Base-by-base conservation (phyloP, 805 yeast genomes). In the Saccharomycopsis sp. region DNA sequence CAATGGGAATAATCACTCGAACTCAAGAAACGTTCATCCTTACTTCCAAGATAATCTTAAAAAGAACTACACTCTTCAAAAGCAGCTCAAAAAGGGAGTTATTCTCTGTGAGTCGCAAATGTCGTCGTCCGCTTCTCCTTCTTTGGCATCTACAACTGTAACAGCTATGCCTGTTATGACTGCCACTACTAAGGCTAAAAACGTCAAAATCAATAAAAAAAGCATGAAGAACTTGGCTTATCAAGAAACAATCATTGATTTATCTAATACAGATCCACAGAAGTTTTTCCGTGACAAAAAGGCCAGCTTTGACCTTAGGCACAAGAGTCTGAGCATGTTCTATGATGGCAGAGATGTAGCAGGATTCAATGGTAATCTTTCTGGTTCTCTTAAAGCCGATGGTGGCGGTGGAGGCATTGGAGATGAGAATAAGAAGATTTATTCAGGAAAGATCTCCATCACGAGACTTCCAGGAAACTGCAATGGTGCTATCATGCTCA, bases 401-500 rank as follows among this genome's bases (percentile, higher is more conserved):
- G 22, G 22, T 19, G 22, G 22, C 12, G 22, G 22, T 19, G 22
- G 22, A 3, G 12, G 5, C 49, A 44, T 17, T 7, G 23, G n/a
- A 8, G 29, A 52, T 15, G 25, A n/a, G 19, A 54, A 52, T 17
- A 57, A 58, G 42, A 54, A 55, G 14, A 52, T 58, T 19, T 3
- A 22, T 2, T 52, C 38, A 23, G 53, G 47, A 7, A 56, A 56
- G 17, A 41, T 54, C 2, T 19, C 49, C 8, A 54, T 49, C 22
- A 54, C 56, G 12, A 50, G 29, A 47, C 22, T 49, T 5, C 35
- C 52, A 15, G 57, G 56, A 22, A 50, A 57, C 38, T 17, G 57
- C 12, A 58, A 58, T 44, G 61, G 61, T 3, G 55, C 59, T 9
- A 55, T 58, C 34, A 34, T 58, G 47, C 55, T 60, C 9, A 58